A percentile compares a stretch with the other conserved stretches of the same genome.
Evolutionary conservation across 140 eudicot genomes (phyloP).

Genomic region (Senecio squalidus): DNA sequence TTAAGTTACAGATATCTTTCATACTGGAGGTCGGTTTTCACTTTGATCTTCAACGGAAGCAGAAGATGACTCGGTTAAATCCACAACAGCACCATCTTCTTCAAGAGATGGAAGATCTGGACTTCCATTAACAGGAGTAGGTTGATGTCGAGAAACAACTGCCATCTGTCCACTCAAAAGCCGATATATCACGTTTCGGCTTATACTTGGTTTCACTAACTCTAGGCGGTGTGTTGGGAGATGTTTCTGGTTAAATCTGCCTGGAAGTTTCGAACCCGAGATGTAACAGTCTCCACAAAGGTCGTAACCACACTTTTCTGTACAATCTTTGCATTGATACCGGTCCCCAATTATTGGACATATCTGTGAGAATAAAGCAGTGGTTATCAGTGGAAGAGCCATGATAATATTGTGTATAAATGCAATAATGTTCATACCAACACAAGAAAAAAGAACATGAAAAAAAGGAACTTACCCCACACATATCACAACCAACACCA

Average conservation of each 20-base stretch:
- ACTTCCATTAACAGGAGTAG: constrained; percentile 6
- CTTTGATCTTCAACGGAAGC: constrained; percentile 17
- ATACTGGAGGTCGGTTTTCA: constrained; percentile 19
- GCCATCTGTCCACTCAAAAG: constrained; percentile 32
- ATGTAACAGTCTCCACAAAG: constrained; percentile 67
- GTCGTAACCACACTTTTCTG: constrained; percentile 52
- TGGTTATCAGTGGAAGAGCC: neutral
- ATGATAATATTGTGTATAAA: neutral
- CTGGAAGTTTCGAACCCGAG: constrained; percentile 47
- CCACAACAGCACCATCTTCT: constrained; percentile 11
- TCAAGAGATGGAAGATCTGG: constrained; percentile 13
- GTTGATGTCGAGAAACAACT: constrained; percentile 16
- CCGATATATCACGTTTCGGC: constrained; percentile 24
- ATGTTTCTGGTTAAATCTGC: constrained; percentile 72
- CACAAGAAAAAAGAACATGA: neutral
- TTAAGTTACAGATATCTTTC: constrained; percentile 1
- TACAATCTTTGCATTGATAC: constrained; percentile 67
- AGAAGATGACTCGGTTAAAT: neutral
- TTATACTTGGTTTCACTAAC: constrained; percentile 24
- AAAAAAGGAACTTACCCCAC: constrained; percentile 55
- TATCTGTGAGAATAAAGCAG: constrained; percentile 37
- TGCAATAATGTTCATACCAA: neutral
- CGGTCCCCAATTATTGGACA: constrained; percentile 62
- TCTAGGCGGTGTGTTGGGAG: constrained; percentile 54
- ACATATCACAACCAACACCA: constrained; percentile 67